Percentiles rank a stretch among this genome's conserved stretches.
These are phyloP conservation scores for Clarkia xantiana DNA, from an alignment of 345 rosid genomes.

Conservation along the genomic window DNA sequence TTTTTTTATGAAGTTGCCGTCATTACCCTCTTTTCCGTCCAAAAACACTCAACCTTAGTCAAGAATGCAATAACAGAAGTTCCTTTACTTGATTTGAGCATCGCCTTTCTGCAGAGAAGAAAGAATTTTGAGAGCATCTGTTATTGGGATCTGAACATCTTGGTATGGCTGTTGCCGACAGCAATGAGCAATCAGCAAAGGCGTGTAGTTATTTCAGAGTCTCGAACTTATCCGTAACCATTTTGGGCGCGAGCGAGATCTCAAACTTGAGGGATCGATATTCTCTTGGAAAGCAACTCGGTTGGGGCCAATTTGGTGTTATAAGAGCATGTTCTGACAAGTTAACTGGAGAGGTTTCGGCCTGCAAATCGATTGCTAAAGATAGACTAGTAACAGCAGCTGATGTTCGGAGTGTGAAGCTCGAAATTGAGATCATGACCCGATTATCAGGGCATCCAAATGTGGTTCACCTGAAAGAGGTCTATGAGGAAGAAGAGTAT, in stretches of 20 bases:
- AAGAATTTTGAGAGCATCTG: not conserved
- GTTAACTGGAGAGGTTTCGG: slow-evolving; percentile 40
- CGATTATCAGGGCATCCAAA: slow-evolving; percentile 59
- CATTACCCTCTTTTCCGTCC: too few relatives aligned
- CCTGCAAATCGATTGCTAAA: slow-evolving; percentile 54
- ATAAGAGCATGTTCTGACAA: slow-evolving; percentile 49
- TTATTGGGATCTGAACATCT: slow-evolving; percentile 12
- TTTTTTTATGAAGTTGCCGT: too few relatives aligned
- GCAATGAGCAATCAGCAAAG: slow-evolving; percentile 17
- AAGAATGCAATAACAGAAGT: too few relatives aligned
- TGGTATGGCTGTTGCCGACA: slow-evolving; percentile 42
- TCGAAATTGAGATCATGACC: slow-evolving; percentile 61
- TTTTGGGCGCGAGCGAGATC: slow-evolving; percentile 31
- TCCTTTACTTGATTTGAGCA: too few relatives aligned
- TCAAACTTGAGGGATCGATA: slow-evolving; percentile 39
- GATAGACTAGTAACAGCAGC: slow-evolving; percentile 43
- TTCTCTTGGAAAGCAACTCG: slow-evolving; percentile 39
- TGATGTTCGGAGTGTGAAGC: slow-evolving; percentile 43
- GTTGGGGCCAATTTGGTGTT: slow-evolving; percentile 68
- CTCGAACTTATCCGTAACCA: slow-evolving; percentile 26
- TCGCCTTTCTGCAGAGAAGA: too few relatives aligned
- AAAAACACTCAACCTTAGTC: too few relatives aligned
- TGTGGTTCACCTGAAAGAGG: slow-evolving; percentile 58
- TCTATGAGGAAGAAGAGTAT: slow-evolving; percentile 47
- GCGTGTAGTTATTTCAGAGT: slow-evolving; percentile 30